Evolutionary conservation across 2,329 filamentous ascomycete species (phyloP).

Genomic region (Macrophomina tecta): DNA sequence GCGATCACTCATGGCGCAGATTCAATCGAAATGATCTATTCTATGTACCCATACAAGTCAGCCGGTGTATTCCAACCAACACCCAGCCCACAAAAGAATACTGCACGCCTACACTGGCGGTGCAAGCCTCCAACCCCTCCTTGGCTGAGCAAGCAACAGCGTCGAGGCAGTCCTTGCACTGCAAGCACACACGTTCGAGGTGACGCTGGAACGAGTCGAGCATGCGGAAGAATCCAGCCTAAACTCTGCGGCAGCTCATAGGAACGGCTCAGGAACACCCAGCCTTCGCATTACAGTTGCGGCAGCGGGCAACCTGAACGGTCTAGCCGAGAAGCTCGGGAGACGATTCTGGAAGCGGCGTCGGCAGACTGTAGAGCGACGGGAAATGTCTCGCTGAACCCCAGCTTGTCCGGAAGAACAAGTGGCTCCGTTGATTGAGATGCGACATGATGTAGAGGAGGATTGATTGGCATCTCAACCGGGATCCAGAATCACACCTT

Average conservation of each 20-base stretch:
- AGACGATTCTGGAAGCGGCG: not conserved
- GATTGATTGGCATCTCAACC: not conserved
- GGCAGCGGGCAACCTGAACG: not conserved
- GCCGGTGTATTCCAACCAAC: not conserved
- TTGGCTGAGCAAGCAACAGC: not conserved
- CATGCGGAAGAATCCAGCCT: not conserved
- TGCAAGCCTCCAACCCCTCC: not conserved
- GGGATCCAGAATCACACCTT: not conserved
- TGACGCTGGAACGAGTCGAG: not conserved
- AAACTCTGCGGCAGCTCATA: not conserved
- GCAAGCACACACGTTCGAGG: not conserved
- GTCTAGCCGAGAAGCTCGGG: constrained; percentile 9
- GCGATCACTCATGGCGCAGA: constrained; percentile 8
- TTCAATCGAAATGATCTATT: not conserved
- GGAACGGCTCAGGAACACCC: constrained; percentile 12
- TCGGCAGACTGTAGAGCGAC: no score
- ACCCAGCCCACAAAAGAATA: not conserved
- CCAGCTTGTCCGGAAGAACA: not conserved
- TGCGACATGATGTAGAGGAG: not conserved
- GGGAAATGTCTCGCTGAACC: constrained; percentile 12
- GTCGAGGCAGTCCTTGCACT: not conserved
- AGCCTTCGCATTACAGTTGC: not conserved
- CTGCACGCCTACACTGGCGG: not conserved
- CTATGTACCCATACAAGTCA: constrained; percentile 8
- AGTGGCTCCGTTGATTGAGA: not conserved